Evolutionary conservation across 768 basidiomycete genomes (phyloP), one percentile per base, ranked within the genome.

Genomic region (Kwoniella shandongensis): DNA sequence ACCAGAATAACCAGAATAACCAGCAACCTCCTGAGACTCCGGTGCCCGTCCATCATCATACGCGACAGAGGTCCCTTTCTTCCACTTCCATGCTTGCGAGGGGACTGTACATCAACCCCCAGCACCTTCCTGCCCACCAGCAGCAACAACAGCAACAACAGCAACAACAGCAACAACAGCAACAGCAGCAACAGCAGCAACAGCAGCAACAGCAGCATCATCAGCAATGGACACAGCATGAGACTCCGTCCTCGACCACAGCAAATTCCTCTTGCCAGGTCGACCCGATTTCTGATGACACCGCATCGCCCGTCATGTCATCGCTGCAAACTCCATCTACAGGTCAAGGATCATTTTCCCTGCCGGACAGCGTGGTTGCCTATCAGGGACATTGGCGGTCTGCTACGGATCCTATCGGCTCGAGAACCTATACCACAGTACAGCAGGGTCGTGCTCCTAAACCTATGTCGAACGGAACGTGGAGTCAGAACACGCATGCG

Each of bases 71-170:
- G 25, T 65, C 63, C 8, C 53, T 69, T 17, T 66, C 64, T 3
- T 66, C 64, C 25, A 57, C 64, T 22, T 65, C 64, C 2, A 63
- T 65, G 59, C 48, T 61, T 17, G 61, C 64, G 18, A 39, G 67
- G 22, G 67, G 67, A 0, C 23, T 66, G 8, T 44, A 60, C 18
- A 62, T 66, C 57, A 63, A 53, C 17, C 49, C 65, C 17, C 22
- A 22, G 8, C 25, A 18, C 3, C 41, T 45, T 11, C 10, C 26
- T 2, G n/a, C 30, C 27, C 27, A 23, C n/a, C 32, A 30, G 17
- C 47, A 13, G 27, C 32, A 10, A 13, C 48, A 44, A 44, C 44
- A 38, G 22, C 32, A n/a, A 12, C 48, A 44, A 25, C 56, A 51
- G 26, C 44, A 49, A 41, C 18, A 35, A 5, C 50, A 58, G 17